Conservation (phyloP, 2,329 filamentous ascomycete species). For the Ophiostoma novo-ulmi region DNA sequence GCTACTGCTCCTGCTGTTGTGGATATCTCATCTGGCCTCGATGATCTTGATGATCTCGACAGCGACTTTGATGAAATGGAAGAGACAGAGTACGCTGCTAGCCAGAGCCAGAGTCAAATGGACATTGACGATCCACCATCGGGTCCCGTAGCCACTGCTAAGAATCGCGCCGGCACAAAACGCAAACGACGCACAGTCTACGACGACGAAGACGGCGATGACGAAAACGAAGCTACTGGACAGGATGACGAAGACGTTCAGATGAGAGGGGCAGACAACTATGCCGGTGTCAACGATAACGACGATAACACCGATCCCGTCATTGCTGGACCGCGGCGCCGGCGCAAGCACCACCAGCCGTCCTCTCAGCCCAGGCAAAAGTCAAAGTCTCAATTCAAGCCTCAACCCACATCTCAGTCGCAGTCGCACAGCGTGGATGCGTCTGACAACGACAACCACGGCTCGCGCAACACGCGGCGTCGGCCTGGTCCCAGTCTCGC, state of each 20-base stretch:
- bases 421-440: background rate
- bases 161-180: background rate
- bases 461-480: background rate
- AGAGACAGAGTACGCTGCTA: background rate
- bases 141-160: background rate
- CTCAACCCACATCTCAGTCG: no score
- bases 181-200: constrained; percentile 1
- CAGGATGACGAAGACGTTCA: background rate
- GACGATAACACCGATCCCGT: constrained; percentile 14
- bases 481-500: background rate
- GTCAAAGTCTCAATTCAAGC: background rate
- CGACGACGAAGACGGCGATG: background rate
- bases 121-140: background rate
- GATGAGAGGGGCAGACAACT: background rate
- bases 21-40: background rate
- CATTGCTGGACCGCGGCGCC: background rate
- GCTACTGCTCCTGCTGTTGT: background rate
- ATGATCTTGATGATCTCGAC: constrained; percentile 1
- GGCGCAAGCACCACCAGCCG: background rate
- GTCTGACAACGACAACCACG: background rate
- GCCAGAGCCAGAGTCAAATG: background rate
- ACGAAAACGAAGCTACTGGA: background rate
- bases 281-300: constrained; percentile 2
- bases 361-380: background rate
- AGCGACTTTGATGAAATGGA: background rate